Evolutionary conservation across 345 rosid genomes (phyloP), one percentile per base, ranked within the genome.

Genomic region (Aethionema arabicum): DNA sequence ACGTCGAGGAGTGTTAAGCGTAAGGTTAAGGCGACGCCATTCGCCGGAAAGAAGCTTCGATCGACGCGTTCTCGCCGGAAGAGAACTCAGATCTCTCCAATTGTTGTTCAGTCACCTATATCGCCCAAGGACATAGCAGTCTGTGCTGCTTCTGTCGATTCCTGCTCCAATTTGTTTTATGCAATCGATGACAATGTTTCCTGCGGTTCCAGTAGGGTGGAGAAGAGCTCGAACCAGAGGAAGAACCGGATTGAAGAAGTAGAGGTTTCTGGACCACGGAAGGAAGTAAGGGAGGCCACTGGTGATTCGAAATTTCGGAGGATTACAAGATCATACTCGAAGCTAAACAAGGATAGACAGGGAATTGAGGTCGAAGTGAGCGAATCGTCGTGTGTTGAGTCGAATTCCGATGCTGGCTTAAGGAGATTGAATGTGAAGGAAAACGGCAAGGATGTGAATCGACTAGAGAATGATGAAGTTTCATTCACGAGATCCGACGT

Each of bases 331-430:
- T 72, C 85, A 6, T 70, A 67, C 72, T 61, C 38, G 33, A 81
- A 69, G 71, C 68, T 35, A 68, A 53, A 63, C 72, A 77, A 73
- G 58, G 78, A 69, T 68, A 74, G 14, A 50, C 56, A 57, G 33
- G 66, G 9, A 46, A 55, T 65, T 13, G 83, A 68, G 47, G 67
- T 67, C 48, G 85, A 83, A 53, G 79, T 73, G 48, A 83, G 88
- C 57, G 84, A 85, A 38, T 74, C 81, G 33, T 85, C 85, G n/a
- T 80, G 78, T 52, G 85, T 77, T 35, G 72, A 74, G 14, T 73
- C 85, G 8, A 66, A 69, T 71, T 79, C 70, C 48, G 73, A 59
- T 29, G 68, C 51, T 70, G 75, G 48, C 55, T 55, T 59, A 3
- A 49, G 60, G 32, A 62, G 66, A 29, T 52, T 29, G n/a, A 55